These are phyloP conservation scores for Alternaria postmessia DNA, from an alignment of 2,329 filamentous ascomycete species.

Conservation along the genomic window DNA sequence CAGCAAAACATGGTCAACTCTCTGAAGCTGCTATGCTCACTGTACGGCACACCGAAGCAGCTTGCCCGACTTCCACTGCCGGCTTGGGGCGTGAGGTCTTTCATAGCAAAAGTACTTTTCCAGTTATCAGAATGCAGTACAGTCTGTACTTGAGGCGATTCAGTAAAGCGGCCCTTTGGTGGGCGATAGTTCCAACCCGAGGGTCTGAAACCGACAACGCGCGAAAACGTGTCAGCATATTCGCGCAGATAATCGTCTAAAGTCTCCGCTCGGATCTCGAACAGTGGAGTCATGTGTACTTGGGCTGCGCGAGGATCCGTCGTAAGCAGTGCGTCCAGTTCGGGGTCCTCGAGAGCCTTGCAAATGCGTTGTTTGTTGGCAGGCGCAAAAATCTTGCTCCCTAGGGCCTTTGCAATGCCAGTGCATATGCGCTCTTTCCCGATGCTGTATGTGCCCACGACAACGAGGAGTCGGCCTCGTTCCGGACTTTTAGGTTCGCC, in stretches of 20 bases:
- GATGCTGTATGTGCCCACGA: conserved; percentile 97
- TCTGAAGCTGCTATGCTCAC: conserved; percentile 92
- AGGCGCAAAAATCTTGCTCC: conserved; percentile 88
- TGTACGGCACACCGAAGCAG: conserved; percentile 95
- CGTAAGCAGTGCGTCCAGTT: conserved; percentile 80
- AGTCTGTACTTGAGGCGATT: conserved; percentile 69
- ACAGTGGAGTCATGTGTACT: conserved; percentile 96
- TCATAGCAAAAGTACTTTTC: conserved; percentile 75
- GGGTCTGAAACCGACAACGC: conserved; percentile 88
- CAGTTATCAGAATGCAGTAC: conserved; percentile 75
- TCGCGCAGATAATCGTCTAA: conserved; percentile 85
- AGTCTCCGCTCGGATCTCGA: conserved; percentile 91
- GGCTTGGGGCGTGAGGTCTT: conserved; percentile 80
- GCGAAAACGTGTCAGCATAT: conserved; percentile 82
- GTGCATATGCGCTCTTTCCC: conserved; percentile 97
- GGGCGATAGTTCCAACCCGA: conserved; percentile 94
- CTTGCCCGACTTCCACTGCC: conserved; percentile 83
- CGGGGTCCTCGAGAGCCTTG: conserved; percentile 82
- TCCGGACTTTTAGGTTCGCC: conserved; percentile 42
- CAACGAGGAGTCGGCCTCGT: conserved; percentile 78
- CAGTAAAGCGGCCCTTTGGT: conserved; percentile 67
- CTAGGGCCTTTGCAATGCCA: conserved; percentile 85
- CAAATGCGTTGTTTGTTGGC: conserved; percentile 85
- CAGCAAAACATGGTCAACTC: conserved; percentile 95
- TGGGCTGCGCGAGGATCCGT: conserved; percentile 83